Percentiles rank a stretch among this genome's conserved stretches.
Conservation (phyloP, 2,329 filamentous ascomycete species). For the Epichloe uncinata region DNA sequence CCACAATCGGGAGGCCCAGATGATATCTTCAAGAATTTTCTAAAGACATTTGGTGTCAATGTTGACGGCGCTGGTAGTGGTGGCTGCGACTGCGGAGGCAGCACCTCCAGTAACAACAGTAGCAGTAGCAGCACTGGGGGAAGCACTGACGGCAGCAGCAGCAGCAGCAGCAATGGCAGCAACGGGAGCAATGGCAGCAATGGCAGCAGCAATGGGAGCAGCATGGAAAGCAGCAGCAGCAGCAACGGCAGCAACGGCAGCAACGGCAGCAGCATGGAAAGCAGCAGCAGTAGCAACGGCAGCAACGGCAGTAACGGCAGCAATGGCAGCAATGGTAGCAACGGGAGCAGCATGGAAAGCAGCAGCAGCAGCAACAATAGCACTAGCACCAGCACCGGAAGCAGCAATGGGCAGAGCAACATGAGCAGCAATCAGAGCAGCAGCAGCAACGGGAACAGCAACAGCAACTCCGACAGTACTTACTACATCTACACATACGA, state of each 20-base stretch:
- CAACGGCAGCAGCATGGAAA: too few species aligned
- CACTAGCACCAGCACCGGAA: neutral
- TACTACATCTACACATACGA: constrained; percentile 1
- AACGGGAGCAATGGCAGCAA: neutral
- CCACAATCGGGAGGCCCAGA: too few species aligned
- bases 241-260: neutral
- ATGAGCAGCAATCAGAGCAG: too few species aligned
- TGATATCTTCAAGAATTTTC: too few species aligned
- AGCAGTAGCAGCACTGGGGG: too few species aligned
- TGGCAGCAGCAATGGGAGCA: rapidly evolving
- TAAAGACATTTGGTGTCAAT: neutral
- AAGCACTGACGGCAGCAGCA: too few species aligned
- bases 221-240: neutral
- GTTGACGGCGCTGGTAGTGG: neutral
- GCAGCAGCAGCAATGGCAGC: neutral
- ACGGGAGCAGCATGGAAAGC: neutral
- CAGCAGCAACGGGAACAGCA: neutral
- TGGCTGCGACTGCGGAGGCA: neutral
- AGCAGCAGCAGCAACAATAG: neutral
- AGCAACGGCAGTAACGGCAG: neutral
- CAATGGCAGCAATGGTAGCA: neutral
- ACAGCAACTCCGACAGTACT: neutral
- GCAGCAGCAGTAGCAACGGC: neutral
- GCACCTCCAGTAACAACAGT: neutral
- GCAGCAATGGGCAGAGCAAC: too few species aligned